A percentile compares a stretch with the other conserved stretches of the same genome.
phyloP scores from a whole-genome alignment of 495 filamentous ascomycete species.

The Penicillium psychrofluorescens region DNA sequence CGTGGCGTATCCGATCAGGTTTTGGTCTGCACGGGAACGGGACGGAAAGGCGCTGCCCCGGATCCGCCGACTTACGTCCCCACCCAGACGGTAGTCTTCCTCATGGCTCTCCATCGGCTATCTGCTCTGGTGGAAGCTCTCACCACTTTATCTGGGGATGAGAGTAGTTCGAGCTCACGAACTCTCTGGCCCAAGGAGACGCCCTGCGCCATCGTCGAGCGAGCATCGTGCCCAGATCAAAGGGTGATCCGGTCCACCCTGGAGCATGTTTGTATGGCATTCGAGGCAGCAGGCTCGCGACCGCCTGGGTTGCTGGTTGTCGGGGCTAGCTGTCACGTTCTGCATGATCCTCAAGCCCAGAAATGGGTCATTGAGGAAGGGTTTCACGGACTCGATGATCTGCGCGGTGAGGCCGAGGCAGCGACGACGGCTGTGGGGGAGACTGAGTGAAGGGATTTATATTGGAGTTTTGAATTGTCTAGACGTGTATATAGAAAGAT shows the following conservation, averaged over 20 bases:
- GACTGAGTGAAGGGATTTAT: conserved; percentile 3
- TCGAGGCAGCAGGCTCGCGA: conserved; percentile 83
- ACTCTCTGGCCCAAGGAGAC: conserved; percentile 47
- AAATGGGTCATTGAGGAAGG: conserved; percentile 90
- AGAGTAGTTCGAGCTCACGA: conserved; percentile 11
- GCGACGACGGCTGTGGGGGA: conserved; percentile 4
- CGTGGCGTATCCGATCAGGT: conserved; percentile 87
- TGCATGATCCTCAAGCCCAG: conserved; percentile 45
- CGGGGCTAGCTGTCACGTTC: conserved; percentile 72
- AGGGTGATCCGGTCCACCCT: conserved; percentile 83
- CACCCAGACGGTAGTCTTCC: conserved; percentile 81
- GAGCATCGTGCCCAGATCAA: conserved; percentile 93
- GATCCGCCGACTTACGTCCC: conserved; percentile 70
- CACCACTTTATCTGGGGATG: conserved; percentile 27
- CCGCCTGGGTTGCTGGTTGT: conserved; percentile 90
- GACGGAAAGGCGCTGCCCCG: conserved; percentile 79
- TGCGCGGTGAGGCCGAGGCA: conserved; percentile 20
- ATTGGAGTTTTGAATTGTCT: conserved; percentile 4
- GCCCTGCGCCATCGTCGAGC: conserved; percentile 87
- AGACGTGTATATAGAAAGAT: conserved; percentile 19
- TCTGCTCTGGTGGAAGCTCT: conserved; percentile 60
- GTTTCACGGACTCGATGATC: conserved; percentile 56
- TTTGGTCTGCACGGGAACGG: conserved; percentile 89
- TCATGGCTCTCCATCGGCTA: conserved; percentile 92
- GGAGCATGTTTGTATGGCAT: conserved; percentile 66